Base-by-base conservation (phyloP, 169 alveolate species). In the Amoebophrya sp. region DNA sequence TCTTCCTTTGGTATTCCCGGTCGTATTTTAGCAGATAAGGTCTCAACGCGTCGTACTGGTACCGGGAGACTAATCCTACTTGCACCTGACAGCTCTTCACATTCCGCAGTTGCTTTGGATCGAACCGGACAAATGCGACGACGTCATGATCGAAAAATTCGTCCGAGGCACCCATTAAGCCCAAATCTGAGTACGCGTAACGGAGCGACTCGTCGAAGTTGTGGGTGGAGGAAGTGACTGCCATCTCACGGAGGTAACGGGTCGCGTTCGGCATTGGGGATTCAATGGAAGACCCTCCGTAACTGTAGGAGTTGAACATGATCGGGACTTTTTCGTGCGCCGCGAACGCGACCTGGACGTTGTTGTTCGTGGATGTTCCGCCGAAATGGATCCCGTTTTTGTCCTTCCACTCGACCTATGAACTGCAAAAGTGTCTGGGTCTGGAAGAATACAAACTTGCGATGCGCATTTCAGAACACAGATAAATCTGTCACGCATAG, bases 391-490 rank as follows among this genome's bases (percentile, higher is more conserved):
- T 7, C 1, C 83, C 83, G 83, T 7, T 66, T 25, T 66, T 66
- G 29, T 66, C 83, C 83, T n/a, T 66, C 83, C 83, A 66, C 83
- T 66, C 83, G 83, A 66, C 18, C n/a, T n/a, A n/a, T n/a, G n/a
- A n/a, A n/a, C n/a, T n/a, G n/a, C n/a, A n/a, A n/a, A n/a, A n/a
- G n/a, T n/a, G n/a, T n/a, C n/a, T n/a, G n/a, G n/a, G n/a, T n/a
- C n/a, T n/a, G n/a, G n/a, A n/a, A n/a, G n/a, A n/a, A n/a, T n/a
- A n/a, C n/a, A n/a, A n/a, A n/a, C n/a, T n/a, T n/a, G n/a, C n/a
- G n/a, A n/a, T n/a, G n/a, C n/a, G n/a, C n/a, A n/a, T n/a, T n/a
- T n/a, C n/a, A n/a, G n/a, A n/a, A n/a, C n/a, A n/a, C n/a, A n/a
- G n/a, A n/a, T n/a, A n/a, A n/a, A n/a, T n/a, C n/a, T n/a, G n/a